Base-by-base conservation (phyloP, 2,329 filamentous ascomycete genomes). In the Aspergillus intermedius region DNA sequence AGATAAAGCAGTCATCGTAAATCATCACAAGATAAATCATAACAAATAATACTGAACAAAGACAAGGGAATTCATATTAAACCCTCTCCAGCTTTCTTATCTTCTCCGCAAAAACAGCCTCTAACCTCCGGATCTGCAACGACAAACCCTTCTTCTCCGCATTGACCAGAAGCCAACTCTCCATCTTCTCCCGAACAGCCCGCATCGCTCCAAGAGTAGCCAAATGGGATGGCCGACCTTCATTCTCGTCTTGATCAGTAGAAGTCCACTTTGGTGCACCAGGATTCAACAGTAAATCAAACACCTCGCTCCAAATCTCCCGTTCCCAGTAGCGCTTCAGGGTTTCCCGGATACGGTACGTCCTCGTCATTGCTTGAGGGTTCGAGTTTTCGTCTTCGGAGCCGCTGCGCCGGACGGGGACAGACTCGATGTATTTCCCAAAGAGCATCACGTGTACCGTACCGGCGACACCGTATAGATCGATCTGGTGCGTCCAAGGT, bases 271-370 rank as follows among this genome's bases (percentile, higher is more conserved):
- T 77, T 2, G 79, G 77, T 3, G 58, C 57, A 8, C 60, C 59
- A 0, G 91, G 91, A 67, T 98, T 98, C 40, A 98, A 75, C 55
- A 97, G 71, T 50, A 97, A 60, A 55, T 91, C 86, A 66, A 98
- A 95, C 43, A 86, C 83, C 51, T 87, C 83, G 2, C 65, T 71
- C 93, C 93, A 98, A 41, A 97, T 81, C 44, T 95, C 90, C 44
- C 84, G 86, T 75, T 97, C 91, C 93, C 93, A 98, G 71, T 98
- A 98, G 41, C 93, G 74, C 75, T 98, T 98, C 52, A 97, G 72
- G 12, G 76, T 81, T 69, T 96, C 91, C 45, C 86, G 81, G 56
- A 96, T 83, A 54, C 79, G 82, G 72, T 95, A 97, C 43, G 78
- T 83, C 63, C 87, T 83, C 1, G 77, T 47, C 44, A 40, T 28